phyloP scores from a whole-genome alignment of 140 eudicot genomes.

The Artemisia princeps region DNA sequence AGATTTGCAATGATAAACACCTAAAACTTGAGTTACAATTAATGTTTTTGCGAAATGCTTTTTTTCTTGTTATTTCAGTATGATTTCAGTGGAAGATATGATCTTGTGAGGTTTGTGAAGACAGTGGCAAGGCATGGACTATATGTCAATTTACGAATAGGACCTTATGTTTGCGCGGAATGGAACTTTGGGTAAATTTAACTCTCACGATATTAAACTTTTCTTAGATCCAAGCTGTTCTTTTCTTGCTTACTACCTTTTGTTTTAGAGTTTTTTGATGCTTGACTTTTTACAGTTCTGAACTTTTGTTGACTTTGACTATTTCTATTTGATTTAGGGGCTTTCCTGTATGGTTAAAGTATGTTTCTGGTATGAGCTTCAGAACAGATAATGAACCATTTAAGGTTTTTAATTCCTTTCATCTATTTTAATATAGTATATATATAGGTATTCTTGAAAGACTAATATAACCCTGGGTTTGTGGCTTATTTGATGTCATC shows the following conservation, averaged over 20 bases:
- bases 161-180: conserved; percentile 90
- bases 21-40: neutral
- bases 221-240: neutral
- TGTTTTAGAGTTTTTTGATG: conserved; percentile 4
- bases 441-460: neutral
- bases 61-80: conserved; percentile 33
- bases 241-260: conserved; percentile 8
- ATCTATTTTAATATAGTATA: neutral
- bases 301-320: neutral
- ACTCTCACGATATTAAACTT: neutral
- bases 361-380: conserved; percentile 84
- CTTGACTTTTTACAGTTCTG: conserved; percentile 5
- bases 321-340: conserved; percentile 41
- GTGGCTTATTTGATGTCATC: conserved; percentile 19
- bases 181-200: conserved; percentile 70
- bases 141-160: conserved; percentile 66
- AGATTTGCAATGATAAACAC: neutral
- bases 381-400: conserved; percentile 78
- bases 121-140: conserved; percentile 67
- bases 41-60: neutral
- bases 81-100: conserved; percentile 71
- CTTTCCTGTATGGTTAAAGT: conserved; percentile 90
- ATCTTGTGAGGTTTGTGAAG: conserved; percentile 68
- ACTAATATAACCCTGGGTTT: conserved; percentile 15
- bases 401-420: conserved; percentile 37